A percentile compares a stretch with the other conserved stretches of the same genome.
phyloP scores from a whole-genome alignment of 1,284 basidiomycete genomes.

The Pseudozyma sp. region DNA sequence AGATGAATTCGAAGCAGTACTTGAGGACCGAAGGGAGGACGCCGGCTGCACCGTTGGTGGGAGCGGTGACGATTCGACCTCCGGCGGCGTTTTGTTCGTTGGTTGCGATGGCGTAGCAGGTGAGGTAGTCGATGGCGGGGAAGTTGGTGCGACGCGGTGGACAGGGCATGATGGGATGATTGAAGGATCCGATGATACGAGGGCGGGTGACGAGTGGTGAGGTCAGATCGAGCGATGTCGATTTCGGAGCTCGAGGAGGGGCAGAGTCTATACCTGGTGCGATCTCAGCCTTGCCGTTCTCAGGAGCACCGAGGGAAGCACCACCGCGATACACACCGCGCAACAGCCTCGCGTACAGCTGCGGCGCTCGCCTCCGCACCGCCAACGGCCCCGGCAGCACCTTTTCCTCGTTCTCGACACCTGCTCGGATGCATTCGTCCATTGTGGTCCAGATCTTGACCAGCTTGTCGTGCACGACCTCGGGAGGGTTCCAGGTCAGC shows the following conservation, averaged over 20 bases:
- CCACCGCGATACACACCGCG: constrained; percentile 74
- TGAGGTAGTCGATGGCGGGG: constrained; percentile 92
- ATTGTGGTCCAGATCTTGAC: constrained; percentile 84
- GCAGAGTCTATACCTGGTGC: constrained; percentile 23
- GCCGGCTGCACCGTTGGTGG: constrained; percentile 80
- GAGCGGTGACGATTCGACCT: constrained; percentile 92
- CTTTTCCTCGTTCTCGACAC: constrained; percentile 82
- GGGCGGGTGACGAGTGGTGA: constrained; percentile 1
- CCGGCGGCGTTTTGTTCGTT: constrained; percentile 86
- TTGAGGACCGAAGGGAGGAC: constrained; percentile 89
- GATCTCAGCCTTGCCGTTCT: background rate
- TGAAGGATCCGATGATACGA: constrained; percentile 78
- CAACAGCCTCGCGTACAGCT: constrained; percentile 80
- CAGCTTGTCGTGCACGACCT: constrained; percentile 59
- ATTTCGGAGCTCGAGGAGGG: background rate
- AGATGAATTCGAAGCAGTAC: constrained; percentile 84
- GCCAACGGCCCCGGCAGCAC: constrained; percentile 83
- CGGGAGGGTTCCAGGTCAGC: constrained; percentile 69
- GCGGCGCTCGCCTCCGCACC: constrained; percentile 58
- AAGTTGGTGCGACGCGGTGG: constrained; percentile 80
- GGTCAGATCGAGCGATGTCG: constrained; percentile 4
- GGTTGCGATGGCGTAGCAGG: constrained; percentile 68
- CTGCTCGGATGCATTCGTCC: constrained; percentile 90
- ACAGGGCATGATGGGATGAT: constrained; percentile 78
- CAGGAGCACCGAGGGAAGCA: constrained; percentile 12